These are phyloP conservation scores for Amanita rubescens DNA, from an alignment of 768 basidiomycete species.

Conservation along the genomic window DNA sequence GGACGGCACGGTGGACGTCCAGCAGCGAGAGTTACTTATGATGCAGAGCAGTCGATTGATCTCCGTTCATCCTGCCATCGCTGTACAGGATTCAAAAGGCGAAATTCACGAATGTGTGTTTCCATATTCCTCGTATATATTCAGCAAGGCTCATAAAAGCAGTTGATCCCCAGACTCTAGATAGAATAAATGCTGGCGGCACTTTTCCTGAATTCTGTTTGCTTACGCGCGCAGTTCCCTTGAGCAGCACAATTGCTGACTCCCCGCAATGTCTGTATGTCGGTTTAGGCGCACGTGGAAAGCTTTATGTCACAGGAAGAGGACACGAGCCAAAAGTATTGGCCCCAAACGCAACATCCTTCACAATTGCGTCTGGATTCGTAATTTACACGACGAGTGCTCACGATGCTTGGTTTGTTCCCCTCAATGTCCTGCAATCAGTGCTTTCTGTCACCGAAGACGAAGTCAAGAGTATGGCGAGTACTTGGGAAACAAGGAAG, in stretches of 20 bases:
- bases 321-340: conserved; percentile 26
- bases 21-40: conserved; percentile 23
- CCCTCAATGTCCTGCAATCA: conserved; percentile 30
- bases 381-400: conserved; percentile 79
- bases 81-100: conserved; percentile 41
- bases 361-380: conserved; percentile 64
- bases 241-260: conserved; percentile 12
- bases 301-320: conserved; percentile 45
- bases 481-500: conserved; percentile 61
- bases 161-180: conserved; percentile 14
- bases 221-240: conserved; percentile 27
- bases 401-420: conserved; percentile 75
- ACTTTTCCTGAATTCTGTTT: conserved; percentile 58
- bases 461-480: conserved; percentile 21
- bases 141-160: neutral
- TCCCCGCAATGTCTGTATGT: conserved; percentile 33
- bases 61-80: conserved; percentile 15
- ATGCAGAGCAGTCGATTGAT: conserved; percentile 42
- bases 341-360: conserved; percentile 60
- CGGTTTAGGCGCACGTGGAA: conserved; percentile 60
- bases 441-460: conserved; percentile 20
- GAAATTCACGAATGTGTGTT: conserved; percentile 38
- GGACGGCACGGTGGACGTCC: conserved; percentile 6
- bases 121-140: neutral
- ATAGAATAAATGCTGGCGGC: conserved; percentile 16